Evolutionary conservation across 1,284 basidiomycete genomes (phyloP), one percentile per base, ranked within the genome.

Genomic region (Volvariella volvacea): DNA sequence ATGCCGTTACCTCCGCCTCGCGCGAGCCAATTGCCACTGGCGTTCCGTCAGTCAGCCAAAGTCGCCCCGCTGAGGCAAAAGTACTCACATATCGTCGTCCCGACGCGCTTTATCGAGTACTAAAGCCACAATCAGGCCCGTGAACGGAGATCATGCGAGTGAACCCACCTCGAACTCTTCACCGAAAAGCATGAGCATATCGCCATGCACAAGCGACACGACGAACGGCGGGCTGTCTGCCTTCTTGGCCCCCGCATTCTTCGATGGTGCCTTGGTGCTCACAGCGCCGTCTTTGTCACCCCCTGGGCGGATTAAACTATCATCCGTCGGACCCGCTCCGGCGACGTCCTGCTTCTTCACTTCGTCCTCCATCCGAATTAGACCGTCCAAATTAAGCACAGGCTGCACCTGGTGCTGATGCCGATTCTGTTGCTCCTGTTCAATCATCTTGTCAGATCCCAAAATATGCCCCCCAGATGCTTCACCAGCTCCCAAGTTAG

Each of bases 171-270:
- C 72, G 46, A 76, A 76, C 28, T 73, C 66, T 46, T 71, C 70
- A 2, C 78, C 76, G 19, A 49, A 62, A 33, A 80, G 57, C 28
- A 79, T 52, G 4, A 76, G 51, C 43, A 72, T 58, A 54, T 82
- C 79, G 0, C 79, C 78, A 51, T 82, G 80, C 17, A 80, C 68
- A 42, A 82, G 62, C 9, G 70, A 74, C 20, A 79, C 49, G 16
- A 66, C 60, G 19, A 74, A 42, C 28, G 38, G 34, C 12, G 17
- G 22, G 8, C 6, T 39, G 17, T 22, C 22, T 28, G 15, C 25
- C 16, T 19, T n/a, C 41, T 42, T 42, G 41, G 9, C 16, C 3
- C 14, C 20, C n/a, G 22, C 6, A 7, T 36, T 36, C 25, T 28
- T 28, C 6, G 25, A 6, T 28, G 25, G 25, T 28, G 25, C 25